Evolutionary conservation across 257 asterid genomes (phyloP), one percentile per base, ranked within the genome.

Genomic region (Lycium ferocissimum): DNA sequence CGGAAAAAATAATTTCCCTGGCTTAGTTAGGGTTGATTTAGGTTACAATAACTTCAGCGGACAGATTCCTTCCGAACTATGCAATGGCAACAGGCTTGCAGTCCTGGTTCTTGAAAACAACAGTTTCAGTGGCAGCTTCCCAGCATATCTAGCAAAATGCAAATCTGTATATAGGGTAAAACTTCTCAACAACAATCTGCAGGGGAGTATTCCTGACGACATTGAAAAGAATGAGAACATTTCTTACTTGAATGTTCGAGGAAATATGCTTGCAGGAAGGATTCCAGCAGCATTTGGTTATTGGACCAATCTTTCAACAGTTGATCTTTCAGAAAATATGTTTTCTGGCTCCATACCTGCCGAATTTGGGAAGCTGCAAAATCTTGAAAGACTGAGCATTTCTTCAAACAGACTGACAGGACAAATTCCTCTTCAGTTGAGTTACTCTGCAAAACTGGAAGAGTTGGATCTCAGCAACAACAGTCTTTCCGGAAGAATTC

Each of bases 361-460:
- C 6, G 88, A 85, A 79, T 70, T 91, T 9, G 91, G 91, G 20
- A 62, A 45, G 85, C 90, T 91, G 45, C 83, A 87, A 80, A 87
- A 84, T 33, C 90, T 91, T 63, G 87, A 45, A 63, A 85, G 53
- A 26, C 8, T 91, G 83, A 85, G 79, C 83, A 84, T 91, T 51
- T 89, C 92, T 84, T 85, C 91, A 69, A 91, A 91, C 86, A 85
- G 89, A 81, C 67, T 91, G 83, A 85, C 89, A 18, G 92, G 90
- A 56, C 80, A 80, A 85, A 88, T 91, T 83, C 93, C 93, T 35
- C 62, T 71, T 17, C 87, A 89, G 86, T 88, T 89, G 49, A 33
- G 87, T 54, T 84, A 17, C 49, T 85, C 90, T 79, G 86, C 85
- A 4, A 85, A 80, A 71, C 82, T 91, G 76, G 67, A 38, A 7